Conservation (phyloP, 805 yeast species). For the Schwanniomyces polymorphus region DNA sequence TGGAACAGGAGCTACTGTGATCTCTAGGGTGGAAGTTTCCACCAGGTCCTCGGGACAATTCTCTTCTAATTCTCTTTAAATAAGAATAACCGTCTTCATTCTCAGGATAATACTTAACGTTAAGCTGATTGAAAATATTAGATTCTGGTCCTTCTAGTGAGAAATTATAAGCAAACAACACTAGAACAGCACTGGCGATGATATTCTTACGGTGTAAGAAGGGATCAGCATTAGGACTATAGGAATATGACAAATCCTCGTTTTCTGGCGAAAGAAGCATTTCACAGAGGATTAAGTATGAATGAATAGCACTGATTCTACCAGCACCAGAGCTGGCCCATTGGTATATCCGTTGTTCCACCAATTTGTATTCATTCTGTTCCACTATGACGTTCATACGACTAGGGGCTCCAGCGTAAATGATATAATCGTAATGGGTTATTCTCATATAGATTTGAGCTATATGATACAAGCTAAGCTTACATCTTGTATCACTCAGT, state of each 20-base stretch:
- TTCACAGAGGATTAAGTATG: slow-evolving; percentile 60
- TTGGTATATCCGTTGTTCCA: slow-evolving; percentile 48
- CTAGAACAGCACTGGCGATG: slow-evolving; percentile 40
- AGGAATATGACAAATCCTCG: slow-evolving; percentile 42
- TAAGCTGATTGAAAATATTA: slow-evolving; percentile 20
- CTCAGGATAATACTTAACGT: slow-evolving; percentile 21
- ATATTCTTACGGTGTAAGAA: slow-evolving; percentile 39
- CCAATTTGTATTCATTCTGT: slow-evolving; percentile 47
- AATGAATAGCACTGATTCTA: slow-evolving; percentile 56
- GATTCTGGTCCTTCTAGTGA: slow-evolving; percentile 49
- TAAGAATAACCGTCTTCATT: slow-evolving; percentile 53
- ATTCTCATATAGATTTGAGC: slow-evolving; percentile 27
- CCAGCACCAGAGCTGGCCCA: slow-evolving; percentile 54
- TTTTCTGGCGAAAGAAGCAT: slow-evolving; percentile 59
- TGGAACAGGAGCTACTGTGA: slow-evolving; percentile 18
- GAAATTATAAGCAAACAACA: slow-evolving; percentile 55
- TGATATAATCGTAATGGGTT: slow-evolving; percentile 28
- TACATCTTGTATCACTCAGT: slow-evolving; percentile 21
- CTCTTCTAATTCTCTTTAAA: slow-evolving; percentile 47
- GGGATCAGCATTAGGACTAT: slow-evolving; percentile 54
- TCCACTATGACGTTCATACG: slow-evolving; percentile 58
- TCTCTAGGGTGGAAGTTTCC: slow-evolving; percentile 10
- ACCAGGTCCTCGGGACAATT: slow-evolving; percentile 33
- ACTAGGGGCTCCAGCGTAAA: slow-evolving; percentile 33
- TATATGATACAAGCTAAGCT: slow-evolving; percentile 24